Evolutionary conservation across 192 early-diverging fungal genomes (phyloP).

Genomic region (Coemansia sp.): DNA sequence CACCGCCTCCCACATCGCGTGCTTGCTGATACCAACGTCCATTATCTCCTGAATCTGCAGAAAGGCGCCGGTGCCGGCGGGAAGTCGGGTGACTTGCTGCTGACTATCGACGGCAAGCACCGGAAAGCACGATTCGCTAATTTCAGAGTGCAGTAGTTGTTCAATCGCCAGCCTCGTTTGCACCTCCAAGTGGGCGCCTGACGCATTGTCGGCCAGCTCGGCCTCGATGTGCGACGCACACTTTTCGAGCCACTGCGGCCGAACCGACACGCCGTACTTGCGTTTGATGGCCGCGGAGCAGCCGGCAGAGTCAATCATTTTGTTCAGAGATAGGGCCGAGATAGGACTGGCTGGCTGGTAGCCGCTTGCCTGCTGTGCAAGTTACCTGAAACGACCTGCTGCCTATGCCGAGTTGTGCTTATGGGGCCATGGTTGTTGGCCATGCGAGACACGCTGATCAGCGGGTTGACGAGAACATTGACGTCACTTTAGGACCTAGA

Average conservation of each 20-base stretch:
- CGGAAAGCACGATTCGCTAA: conserved; percentile 36
- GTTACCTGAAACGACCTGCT: no score
- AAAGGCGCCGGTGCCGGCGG: conserved; percentile 15
- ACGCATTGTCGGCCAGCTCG: conserved; percentile 6
- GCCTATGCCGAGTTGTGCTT: no score
- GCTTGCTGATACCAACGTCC: conserved; percentile 45
- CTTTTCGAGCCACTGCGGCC: conserved; percentile 31
- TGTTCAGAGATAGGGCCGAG: no score
- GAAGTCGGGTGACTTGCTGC: conserved; percentile 4
- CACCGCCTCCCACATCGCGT: conserved; percentile 45
- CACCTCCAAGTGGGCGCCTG: conserved; percentile 16
- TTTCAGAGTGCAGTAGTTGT: conserved; percentile 41
- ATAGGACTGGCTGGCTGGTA: no score
- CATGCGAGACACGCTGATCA: no score
- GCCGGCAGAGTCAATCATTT: conserved; percentile 32
- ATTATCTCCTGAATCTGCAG: conserved; percentile 43
- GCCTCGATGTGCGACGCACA: conserved; percentile 31
- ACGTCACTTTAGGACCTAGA: not conserved
- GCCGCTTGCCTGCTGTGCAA: no score
- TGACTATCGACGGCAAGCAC: conserved; percentile 3
- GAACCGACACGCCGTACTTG: conserved; percentile 19
- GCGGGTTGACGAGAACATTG: not conserved
- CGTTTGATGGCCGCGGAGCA: conserved; percentile 14
- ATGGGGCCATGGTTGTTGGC: no score
- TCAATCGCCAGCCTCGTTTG: conserved; percentile 38